Conservation (phyloP, 208 protist genomes). For the Acanthamoeba triangularis region DNA sequence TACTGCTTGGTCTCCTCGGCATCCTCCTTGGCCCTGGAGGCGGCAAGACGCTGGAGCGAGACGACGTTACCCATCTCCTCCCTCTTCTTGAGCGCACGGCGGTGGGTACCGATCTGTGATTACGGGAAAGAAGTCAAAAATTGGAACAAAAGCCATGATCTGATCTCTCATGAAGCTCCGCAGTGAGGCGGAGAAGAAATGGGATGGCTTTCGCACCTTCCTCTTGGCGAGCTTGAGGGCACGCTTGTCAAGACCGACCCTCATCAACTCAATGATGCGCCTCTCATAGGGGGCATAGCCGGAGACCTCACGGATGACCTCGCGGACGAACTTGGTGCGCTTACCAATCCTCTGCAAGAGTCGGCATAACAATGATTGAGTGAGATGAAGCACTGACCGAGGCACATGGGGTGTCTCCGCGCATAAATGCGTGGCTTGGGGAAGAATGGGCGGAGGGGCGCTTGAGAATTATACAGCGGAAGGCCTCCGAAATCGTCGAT, state of each 20-base stretch:
- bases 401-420: background rate
- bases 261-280: conserved; percentile 94
- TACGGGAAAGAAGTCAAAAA: background rate
- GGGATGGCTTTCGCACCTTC: conserved; percentile 79
- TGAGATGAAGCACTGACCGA: background rate
- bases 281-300: conserved; percentile 95
- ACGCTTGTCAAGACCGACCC: conserved; percentile 92
- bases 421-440: background rate
- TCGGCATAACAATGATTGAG: background rate
- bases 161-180: background rate
- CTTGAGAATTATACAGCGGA: background rate
- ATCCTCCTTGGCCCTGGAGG: conserved; percentile 51
- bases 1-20: background rate
- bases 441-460: background rate
- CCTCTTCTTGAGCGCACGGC: conserved; percentile 89
- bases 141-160: background rate
- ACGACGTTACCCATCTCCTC: conserved; percentile 86
- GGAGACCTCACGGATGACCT: conserved; percentile 92
- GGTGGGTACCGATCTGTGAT: conserved; percentile 89
- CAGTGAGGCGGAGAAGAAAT: background rate
- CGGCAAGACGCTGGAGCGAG: conserved; percentile 48
- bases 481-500: background rate
- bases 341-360: conserved; percentile 72
- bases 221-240: conserved; percentile 94
- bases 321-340: conserved; percentile 88